phyloP scores from a whole-genome alignment of 257 asterid species.

The Osmanthus fragrans region DNA sequence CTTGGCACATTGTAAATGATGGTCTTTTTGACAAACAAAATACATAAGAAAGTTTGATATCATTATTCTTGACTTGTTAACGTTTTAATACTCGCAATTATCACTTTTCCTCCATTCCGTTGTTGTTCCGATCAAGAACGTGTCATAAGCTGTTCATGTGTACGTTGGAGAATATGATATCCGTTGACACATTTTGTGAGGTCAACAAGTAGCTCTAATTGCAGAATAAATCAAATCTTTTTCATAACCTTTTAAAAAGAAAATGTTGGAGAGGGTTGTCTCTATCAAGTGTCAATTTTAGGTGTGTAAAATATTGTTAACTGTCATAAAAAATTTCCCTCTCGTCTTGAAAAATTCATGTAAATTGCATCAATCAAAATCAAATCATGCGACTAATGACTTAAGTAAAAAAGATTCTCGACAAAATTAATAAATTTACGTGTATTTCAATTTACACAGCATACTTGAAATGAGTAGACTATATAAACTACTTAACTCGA shows the following conservation, averaged over 20 bases:
- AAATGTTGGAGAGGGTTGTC: not conserved
- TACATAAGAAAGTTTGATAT: too few species aligned
- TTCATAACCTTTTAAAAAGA: not conserved
- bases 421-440: not conserved
- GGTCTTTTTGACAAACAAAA: too few species aligned
- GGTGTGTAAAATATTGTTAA: not conserved
- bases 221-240: not conserved
- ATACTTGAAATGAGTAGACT: not conserved
- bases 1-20: too few species aligned
- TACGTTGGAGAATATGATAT: too few species aligned
- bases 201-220: not conserved
- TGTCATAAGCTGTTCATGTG: too few species aligned
- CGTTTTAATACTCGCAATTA: too few species aligned
- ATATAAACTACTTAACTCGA: not conserved
- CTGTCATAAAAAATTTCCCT: not conserved
- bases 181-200: too few species aligned
- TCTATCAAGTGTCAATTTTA: not conserved
- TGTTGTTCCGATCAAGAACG: too few species aligned
- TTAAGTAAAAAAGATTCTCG: not conserved
- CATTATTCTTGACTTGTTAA: too few species aligned
- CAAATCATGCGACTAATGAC: not conserved
- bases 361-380: not conserved
- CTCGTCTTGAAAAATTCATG: not conserved
- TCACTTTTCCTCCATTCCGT: too few species aligned
- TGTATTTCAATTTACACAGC: not conserved